phyloP scores from a whole-genome alignment of 306 rosid species.

The Abrus precatorius region DNA sequence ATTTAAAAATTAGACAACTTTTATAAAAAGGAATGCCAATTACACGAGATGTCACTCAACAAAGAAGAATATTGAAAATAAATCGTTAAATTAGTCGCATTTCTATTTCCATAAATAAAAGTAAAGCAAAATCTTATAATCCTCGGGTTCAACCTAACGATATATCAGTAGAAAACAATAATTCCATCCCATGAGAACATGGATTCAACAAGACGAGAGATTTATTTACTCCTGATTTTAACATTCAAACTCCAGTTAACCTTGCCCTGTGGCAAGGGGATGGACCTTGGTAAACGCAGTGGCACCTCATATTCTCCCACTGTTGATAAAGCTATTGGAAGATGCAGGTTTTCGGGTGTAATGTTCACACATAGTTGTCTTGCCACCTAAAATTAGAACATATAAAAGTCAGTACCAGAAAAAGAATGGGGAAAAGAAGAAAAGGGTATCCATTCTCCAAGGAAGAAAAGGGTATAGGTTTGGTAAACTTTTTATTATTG shows the following conservation, averaged over 20 bases:
- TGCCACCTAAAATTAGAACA: slow-evolving; percentile 67
- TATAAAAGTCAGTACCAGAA: slow-evolving; percentile 32
- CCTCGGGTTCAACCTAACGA: slow-evolving; percentile 19
- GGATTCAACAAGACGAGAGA: slow-evolving; percentile 24
- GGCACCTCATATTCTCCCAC: slow-evolving; percentile 91
- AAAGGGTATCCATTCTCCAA: neutral
- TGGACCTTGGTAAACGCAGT: slow-evolving; percentile 82
- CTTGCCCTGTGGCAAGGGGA: slow-evolving; percentile 83
- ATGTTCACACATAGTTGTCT: slow-evolving; percentile 78
- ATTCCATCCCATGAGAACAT: slow-evolving; percentile 16
- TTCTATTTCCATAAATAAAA: neutral
- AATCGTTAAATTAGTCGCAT: neutral
- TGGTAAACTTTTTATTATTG: neutral
- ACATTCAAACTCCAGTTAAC: slow-evolving; percentile 79
- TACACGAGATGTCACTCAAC: slow-evolving; percentile 2
- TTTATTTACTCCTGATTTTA: slow-evolving; percentile 72
- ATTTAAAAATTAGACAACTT: neutral
- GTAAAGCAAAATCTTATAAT: neutral
- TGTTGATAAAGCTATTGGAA: slow-evolving; percentile 64
- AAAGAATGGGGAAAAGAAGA: neutral
- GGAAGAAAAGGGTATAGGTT: neutral
- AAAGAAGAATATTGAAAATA: neutral
- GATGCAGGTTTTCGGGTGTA: slow-evolving; percentile 55
- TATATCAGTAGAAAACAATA: slow-evolving; percentile 38
- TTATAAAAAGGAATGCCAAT: neutral